Base-by-base conservation (phyloP, 2,329 filamentous ascomycete species). In the Myriosclerotinia scirpicola region DNA sequence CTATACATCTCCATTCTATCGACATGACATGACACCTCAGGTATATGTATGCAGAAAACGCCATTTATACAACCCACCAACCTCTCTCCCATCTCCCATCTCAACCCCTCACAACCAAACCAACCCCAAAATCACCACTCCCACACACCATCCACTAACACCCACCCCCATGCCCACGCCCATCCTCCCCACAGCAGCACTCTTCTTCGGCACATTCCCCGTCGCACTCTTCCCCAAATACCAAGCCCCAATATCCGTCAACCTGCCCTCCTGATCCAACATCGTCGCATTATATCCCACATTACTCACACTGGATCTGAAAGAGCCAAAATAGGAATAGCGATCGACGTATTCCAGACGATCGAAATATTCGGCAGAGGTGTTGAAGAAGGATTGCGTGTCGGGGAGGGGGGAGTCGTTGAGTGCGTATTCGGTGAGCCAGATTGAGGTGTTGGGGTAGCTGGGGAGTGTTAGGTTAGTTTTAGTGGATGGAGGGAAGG, bases 341-440 rank as follows among this genome's bases (percentile, higher is more conserved):
- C 85, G 84, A 2, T 83, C 85, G 20, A 93, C 81, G 65, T 83
- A 87, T 17, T 81, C 79, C 62, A 87, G 77, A 1, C 82, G 80
- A 76, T 94, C 90, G 68, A 94, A 85, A 76, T 87, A 92, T 54
- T 85, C 82, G 64, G 84, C 77, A 3, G 84, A 87, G 72, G 81
- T 81, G 73, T 92, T 92, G 79, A 86, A 93, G 75, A 91, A 92
- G 0, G 75, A 71, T 74, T 92, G 84, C 0, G 87, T 88, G 0
- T 81, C 77, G 1, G 75, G 67, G 20, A 92, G 81, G 36, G 82
- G 79, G 69, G 88, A 77, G 66, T 85, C 79, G 65, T 80, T 76
- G 64, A 83, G 82, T 48, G 88, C 90, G 76, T 89, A 93, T 77
- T 95, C 91, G 36, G 91, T 94, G 14, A 94, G 81, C 91, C 91